These are phyloP conservation scores for Eimeria sp. DNA, from an alignment of 169 alveolate species.

Conservation along the genomic window DNA sequence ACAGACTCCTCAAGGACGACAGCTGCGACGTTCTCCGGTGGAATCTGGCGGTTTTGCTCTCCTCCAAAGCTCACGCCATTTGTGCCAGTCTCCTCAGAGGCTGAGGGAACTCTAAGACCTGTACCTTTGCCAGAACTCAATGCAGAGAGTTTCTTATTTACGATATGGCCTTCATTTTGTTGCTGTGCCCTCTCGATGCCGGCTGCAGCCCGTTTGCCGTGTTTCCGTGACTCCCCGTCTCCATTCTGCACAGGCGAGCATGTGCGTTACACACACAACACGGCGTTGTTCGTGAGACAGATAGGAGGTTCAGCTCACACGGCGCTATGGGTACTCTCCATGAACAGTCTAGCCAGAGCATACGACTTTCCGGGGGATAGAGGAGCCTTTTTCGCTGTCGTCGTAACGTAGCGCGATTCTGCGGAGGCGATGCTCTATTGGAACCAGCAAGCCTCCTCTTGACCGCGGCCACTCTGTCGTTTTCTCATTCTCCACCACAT, in stretches of 20 bases:
- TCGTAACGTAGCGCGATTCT: neutral
- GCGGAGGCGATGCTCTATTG: constrained; percentile 69
- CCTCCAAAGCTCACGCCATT: neutral
- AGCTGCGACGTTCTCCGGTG: neutral
- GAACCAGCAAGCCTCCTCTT: constrained; percentile 43
- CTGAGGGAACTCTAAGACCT: neutral
- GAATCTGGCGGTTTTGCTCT: neutral
- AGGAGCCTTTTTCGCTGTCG: neutral
- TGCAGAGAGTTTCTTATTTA: neutral
- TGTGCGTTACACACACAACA: neutral
- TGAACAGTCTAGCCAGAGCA: neutral
- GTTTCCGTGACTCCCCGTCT: neutral
- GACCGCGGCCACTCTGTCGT: constrained; percentile 72
- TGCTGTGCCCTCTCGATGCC: neutral
- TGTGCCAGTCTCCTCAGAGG: neutral
- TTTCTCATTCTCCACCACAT: constrained; percentile 52
- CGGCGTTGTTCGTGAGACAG: neutral
- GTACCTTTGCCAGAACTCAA: neutral
- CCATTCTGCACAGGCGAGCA: neutral
- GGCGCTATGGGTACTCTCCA: neutral
- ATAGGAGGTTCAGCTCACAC: neutral
- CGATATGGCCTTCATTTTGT: neutral
- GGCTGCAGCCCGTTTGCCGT: neutral
- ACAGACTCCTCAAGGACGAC: constrained; percentile 69
- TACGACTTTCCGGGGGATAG: neutral